Percentiles rank a stretch among this genome's conserved stretches.
Evolutionary conservation across 768 basidiomycete genomes (phyloP).

Genomic region (Termitomyces eurrhizus): DNA sequence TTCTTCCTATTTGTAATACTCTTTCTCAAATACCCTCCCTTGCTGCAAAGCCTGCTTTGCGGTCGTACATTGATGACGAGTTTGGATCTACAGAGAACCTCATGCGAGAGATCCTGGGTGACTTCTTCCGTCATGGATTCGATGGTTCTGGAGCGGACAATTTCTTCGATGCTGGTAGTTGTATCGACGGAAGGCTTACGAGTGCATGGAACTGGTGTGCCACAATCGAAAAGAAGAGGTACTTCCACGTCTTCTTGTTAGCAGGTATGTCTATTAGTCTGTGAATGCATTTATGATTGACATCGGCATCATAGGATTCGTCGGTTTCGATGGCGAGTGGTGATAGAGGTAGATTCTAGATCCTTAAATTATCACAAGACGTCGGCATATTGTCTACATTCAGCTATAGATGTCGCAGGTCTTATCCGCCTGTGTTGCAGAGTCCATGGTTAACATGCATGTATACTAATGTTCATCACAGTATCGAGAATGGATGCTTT

Average conservation of each 20-base stretch:
- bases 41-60: slow-evolving; percentile 62
- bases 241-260: slow-evolving; percentile 75
- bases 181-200: slow-evolving; percentile 81
- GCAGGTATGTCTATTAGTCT: slow-evolving; percentile 47
- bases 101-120: slow-evolving; percentile 66
- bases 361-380: not conserved
- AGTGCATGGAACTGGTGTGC: slow-evolving; percentile 95
- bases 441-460: not conserved
- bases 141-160: slow-evolving; percentile 91
- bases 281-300: slow-evolving; percentile 3
- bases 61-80: slow-evolving; percentile 76
- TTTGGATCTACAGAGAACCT: slow-evolving; percentile 75
- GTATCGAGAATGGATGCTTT: not conserved
- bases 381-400: not conserved
- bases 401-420: not conserved
- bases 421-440: not conserved
- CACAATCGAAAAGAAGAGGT: slow-evolving; percentile 80
- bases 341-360: slow-evolving; percentile 26
- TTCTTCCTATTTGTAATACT: slow-evolving; percentile 82
- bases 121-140: slow-evolving; percentile 87
- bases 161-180: slow-evolving; percentile 84
- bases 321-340: slow-evolving; percentile 87
- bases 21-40: slow-evolving; percentile 69
- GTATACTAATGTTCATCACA: not conserved
- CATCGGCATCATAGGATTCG: slow-evolving; percentile 50